These are phyloP conservation scores for Botrytis sinoallii DNA, from an alignment of 2,329 filamentous ascomycete genomes.

Conservation along the genomic window DNA sequence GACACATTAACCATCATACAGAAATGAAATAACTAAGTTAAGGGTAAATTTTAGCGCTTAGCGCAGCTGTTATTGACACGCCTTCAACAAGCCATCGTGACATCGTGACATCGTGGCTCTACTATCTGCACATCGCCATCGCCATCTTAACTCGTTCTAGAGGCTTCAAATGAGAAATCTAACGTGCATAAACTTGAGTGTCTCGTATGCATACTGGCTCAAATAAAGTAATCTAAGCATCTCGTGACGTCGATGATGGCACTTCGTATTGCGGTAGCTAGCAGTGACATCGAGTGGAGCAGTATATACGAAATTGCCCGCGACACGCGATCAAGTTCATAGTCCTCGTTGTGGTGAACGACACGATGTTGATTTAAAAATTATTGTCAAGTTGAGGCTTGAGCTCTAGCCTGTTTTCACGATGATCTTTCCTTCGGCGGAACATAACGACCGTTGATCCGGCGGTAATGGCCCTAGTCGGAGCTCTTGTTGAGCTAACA, in stretches of 20 bases:
- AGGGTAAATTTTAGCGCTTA: neutral
- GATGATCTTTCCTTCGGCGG: neutral
- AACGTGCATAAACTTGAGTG: neutral
- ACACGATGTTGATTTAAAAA: neutral
- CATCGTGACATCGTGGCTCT: neutral
- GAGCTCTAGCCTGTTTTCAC: neutral
- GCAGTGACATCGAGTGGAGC: neutral
- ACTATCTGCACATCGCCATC: neutral
- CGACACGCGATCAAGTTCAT: neutral
- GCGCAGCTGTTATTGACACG: slow-evolving; percentile 4
- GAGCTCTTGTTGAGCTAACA: neutral
- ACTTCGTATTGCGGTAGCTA: neutral
- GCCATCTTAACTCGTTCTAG: neutral
- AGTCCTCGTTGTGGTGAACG: neutral
- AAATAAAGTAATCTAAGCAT: neutral
- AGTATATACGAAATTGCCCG: neutral
- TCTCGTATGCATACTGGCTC: neutral
- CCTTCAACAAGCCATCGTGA: neutral
- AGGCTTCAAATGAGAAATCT: neutral
- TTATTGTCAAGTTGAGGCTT: neutral
- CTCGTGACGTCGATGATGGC: neutral
- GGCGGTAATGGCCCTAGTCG: neutral
- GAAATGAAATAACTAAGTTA: neutral
- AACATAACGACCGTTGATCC: neutral
- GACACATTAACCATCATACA: neutral